Evolutionary conservation across 2,329 filamentous ascomycete genomes (phyloP).

Genomic region (Coniochaeta hoffmannii): DNA sequence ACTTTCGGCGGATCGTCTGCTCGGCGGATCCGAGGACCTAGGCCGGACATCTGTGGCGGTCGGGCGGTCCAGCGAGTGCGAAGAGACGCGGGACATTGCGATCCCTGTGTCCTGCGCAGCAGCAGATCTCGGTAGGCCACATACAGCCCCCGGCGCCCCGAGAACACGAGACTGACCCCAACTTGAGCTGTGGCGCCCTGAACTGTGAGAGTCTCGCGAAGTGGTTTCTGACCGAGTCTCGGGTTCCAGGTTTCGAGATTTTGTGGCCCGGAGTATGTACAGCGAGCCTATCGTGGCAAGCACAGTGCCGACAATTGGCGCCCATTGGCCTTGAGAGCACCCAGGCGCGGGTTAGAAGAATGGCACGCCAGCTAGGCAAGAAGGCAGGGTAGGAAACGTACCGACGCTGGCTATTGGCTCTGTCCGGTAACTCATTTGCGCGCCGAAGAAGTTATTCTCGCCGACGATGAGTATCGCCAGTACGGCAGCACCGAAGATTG

Average conservation of each 20-base stretch:
- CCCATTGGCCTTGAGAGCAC: conserved; percentile 44
- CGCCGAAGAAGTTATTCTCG: conserved; percentile 57
- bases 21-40: no score
- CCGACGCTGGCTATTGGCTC: conserved; percentile 56
- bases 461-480: conserved; percentile 53
- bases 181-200: conserved; percentile 4
- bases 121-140: neutral
- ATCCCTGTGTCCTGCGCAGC: neutral
- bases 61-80: no score
- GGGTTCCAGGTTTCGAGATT: conserved; percentile 19
- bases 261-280: conserved; percentile 42
- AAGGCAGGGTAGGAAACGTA: conserved; percentile 21
- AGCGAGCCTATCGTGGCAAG: conserved; percentile 53
- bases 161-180: neutral
- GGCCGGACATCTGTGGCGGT: no score
- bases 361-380: conserved; percentile 3
- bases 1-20: no score
- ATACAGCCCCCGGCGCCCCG: neutral
- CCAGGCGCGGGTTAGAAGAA: no score
- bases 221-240: conserved; percentile 9
- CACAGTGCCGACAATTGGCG: conserved; percentile 48
- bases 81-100: no score
- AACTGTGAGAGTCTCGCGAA: conserved; percentile 18
- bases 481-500: conserved; percentile 50
- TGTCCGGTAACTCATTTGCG: conserved; percentile 47